Percentiles rank a stretch among this genome's conserved stretches.
Conservation (phyloP, 1,284 basidiomycete species). For the Ustilago esculenta region DNA sequence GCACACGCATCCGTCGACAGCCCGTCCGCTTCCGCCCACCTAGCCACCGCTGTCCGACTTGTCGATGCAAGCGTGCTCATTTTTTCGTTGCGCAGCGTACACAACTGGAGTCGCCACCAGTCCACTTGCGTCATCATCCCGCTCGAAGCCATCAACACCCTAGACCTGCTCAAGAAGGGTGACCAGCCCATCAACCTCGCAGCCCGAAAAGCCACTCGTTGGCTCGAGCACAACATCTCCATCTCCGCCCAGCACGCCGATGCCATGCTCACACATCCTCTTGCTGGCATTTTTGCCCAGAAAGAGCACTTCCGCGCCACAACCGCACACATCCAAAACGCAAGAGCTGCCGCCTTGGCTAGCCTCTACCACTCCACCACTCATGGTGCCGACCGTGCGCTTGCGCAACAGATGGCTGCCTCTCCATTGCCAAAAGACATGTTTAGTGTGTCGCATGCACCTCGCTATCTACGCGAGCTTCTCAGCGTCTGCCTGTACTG, state of each 20-base stretch:
- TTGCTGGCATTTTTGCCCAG: slow-evolving; percentile 43
- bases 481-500: slow-evolving; percentile 36
- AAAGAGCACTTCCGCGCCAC: slow-evolving; percentile 23
- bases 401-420: no score
- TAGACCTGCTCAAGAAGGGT: slow-evolving; percentile 93
- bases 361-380: no score
- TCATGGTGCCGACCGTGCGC: no score
- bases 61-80: slow-evolving; percentile 87
- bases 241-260: slow-evolving; percentile 17
- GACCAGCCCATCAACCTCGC: slow-evolving; percentile 79
- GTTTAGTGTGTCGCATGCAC: slow-evolving; percentile 20
- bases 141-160: slow-evolving; percentile 86
- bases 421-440: slow-evolving; percentile 5
- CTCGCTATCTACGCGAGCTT: slow-evolving; percentile 39
- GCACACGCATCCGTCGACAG: not conserved
- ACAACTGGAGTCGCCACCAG: slow-evolving; percentile 78
- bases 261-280: slow-evolving; percentile 25
- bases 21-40: not conserved
- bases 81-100: slow-evolving; percentile 81
- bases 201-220: slow-evolving; percentile 81
- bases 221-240: slow-evolving; percentile 73
- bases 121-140: slow-evolving; percentile 81
- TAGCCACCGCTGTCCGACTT: slow-evolving; percentile 15
- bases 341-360: slow-evolving; percentile 5
- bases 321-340: slow-evolving; percentile 15